These are phyloP conservation scores for Lophiostoma macrostomum DNA, from an alignment of 495 filamentous ascomycete species.

Conservation along the genomic window DNA sequence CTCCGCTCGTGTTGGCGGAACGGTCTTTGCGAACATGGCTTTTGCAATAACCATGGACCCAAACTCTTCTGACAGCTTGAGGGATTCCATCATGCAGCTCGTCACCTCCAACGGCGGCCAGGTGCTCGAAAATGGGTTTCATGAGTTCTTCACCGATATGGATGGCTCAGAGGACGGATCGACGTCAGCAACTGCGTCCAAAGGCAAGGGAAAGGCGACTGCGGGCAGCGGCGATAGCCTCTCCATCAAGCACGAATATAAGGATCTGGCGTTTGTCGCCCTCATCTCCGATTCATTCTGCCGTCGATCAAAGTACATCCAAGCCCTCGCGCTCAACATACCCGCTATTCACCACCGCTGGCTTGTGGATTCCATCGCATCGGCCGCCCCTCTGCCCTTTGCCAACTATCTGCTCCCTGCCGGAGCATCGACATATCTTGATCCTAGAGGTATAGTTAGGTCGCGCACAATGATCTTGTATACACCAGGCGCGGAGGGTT, in stretches of 20 bases:
- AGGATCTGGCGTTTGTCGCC: slow-evolving; percentile 69
- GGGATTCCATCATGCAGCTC: slow-evolving; percentile 49
- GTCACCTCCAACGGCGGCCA: slow-evolving; percentile 65
- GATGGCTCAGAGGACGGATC: background rate
- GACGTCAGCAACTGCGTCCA: no score
- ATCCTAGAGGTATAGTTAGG: slow-evolving; percentile 61
- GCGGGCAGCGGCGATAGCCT: slow-evolving; percentile 30
- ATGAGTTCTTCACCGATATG: slow-evolving; percentile 70
- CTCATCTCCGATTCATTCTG: slow-evolving; percentile 85
- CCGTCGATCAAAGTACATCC: slow-evolving; percentile 89
- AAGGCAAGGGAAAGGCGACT: slow-evolving; percentile 23
- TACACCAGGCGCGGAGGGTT: slow-evolving; percentile 50
- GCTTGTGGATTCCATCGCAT: slow-evolving; percentile 69
- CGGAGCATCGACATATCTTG: slow-evolving; percentile 72
- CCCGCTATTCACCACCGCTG: slow-evolving; percentile 80
- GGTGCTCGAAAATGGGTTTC: slow-evolving; percentile 73
- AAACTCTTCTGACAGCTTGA: slow-evolving; percentile 47
- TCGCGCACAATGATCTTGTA: slow-evolving; percentile 65
- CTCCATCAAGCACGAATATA: slow-evolving; percentile 48
- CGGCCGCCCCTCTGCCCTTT: slow-evolving; percentile 65
- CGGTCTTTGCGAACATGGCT: slow-evolving; percentile 70
- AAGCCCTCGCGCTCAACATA: slow-evolving; percentile 85
- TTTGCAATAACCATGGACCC: slow-evolving; percentile 73
- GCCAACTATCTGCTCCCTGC: slow-evolving; percentile 79
- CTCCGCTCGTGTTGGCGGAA: background rate